Base-by-base conservation (phyloP, 2,329 filamentous ascomycete genomes). In the Calycina herbarum region DNA sequence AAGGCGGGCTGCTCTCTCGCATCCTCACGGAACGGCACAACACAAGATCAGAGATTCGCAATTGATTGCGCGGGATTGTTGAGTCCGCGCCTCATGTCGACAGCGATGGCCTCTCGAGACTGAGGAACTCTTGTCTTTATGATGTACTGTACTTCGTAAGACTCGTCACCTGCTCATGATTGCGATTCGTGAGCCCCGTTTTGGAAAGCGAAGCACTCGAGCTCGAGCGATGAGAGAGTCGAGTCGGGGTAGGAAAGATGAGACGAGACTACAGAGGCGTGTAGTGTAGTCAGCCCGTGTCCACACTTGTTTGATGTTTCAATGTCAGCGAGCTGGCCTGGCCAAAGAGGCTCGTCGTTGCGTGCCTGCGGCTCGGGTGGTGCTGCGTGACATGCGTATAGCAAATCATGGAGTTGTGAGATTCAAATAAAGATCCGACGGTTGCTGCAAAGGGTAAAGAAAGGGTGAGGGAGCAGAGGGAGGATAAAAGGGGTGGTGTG, bases 241-340 rank as follows among this genome's bases (percentile, higher is more conserved):
- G 45, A 51, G 20, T 51, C 45, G 45, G n/a, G 5, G 45, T 51
- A 51, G 45, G n/a, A 51, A 51, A 51, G n/a, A 51, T 51, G 45
- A 24, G 45, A 51, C 45, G 45, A 51, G 20, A 24, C n/a, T 27
- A 24, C 20, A 10, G 7, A 24, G 20, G n/a, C 45, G n/a, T 24
- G 45, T 24, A 51, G 10, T 51, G 45, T 45, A 20, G 42, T 51
- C n/a, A 57, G 54, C 54, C 54, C 20, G 24, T 15, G 24, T 31
- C 27, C 54, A 35, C 54, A 57, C 13, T 57, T 57, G 15, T 31
- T 57, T 29, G 29, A 31, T 35, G 27, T n/a, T 57, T 57, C 54
- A 29, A 33, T 33, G 54, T 35, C 54, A 57, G 54, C 31, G 27
- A 31, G 8, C 20, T 8, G 54, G 20, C 54, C 24, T 57, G 42